Evolutionary conservation across 2,329 filamentous ascomycete species (phyloP).

Genomic region (Celoporthe dispersa): DNA sequence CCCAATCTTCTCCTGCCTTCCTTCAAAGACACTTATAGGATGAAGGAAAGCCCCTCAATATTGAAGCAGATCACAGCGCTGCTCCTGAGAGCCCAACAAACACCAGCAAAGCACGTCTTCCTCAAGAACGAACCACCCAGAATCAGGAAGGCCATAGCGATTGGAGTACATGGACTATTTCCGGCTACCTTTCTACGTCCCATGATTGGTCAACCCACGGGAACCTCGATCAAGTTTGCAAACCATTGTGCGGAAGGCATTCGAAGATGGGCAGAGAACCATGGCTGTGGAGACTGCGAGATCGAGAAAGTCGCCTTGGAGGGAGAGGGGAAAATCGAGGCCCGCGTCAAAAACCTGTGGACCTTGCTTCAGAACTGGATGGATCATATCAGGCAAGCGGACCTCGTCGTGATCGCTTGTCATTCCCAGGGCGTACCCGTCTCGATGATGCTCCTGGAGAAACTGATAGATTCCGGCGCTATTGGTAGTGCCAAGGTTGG

Average conservation of each 20-base stretch:
- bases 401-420: conserved; percentile 89
- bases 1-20: conserved; percentile 72
- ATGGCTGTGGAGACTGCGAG: conserved; percentile 74
- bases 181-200: conserved; percentile 85
- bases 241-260: conserved; percentile 85
- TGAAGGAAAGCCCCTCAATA: conserved; percentile 71
- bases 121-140: conserved; percentile 70
- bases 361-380: conserved; percentile 94
- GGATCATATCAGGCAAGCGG: conserved; percentile 82
- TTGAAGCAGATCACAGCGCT: conserved; percentile 68
- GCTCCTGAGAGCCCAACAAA: conserved; percentile 59
- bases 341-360: conserved; percentile 91
- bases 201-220: conserved; percentile 92
- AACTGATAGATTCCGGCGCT: conserved; percentile 88
- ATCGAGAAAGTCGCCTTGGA: conserved; percentile 95
- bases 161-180: conserved; percentile 94
- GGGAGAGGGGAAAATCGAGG: conserved; percentile 88
- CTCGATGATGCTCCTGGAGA: conserved; percentile 87
- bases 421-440: conserved; percentile 97
- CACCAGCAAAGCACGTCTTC: conserved; percentile 70
- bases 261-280: conserved; percentile 75
- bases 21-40: conserved; percentile 69
- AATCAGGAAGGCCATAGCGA: conserved; percentile 85
- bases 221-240: conserved; percentile 91
- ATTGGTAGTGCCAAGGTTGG: conserved; percentile 78